A percentile compares a stretch with the other conserved stretches of the same genome.
phyloP scores from a whole-genome alignment of 257 asterid species.

The Ajuga chamaepitys region DNA sequence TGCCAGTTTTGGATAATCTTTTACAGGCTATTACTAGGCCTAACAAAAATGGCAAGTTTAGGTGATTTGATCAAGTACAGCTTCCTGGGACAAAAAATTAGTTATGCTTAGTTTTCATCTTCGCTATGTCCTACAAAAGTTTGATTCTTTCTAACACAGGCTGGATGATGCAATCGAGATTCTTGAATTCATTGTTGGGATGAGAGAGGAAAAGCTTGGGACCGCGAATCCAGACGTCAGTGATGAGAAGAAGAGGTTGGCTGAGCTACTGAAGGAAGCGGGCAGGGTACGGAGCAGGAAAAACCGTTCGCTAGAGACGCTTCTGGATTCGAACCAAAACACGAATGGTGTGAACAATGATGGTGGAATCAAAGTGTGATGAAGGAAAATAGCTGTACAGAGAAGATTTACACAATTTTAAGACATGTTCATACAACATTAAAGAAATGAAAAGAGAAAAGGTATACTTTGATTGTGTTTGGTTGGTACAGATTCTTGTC shows the following conservation, averaged over 20 bases:
- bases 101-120: slow-evolving; percentile 4
- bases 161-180: slow-evolving; percentile 81
- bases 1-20: too few relatives aligned
- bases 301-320: slow-evolving; percentile 69
- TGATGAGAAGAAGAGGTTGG: slow-evolving; percentile 86
- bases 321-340: slow-evolving; percentile 57
- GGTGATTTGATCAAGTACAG: background rate
- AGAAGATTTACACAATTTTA: slow-evolving; percentile 18
- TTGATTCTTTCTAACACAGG: slow-evolving; percentile 28
- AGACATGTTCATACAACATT: slow-evolving; percentile 25
- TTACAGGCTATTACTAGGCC: too few relatives aligned
- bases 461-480: slow-evolving; percentile 41
- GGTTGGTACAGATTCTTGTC: slow-evolving; percentile 31
- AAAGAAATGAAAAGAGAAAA: slow-evolving; percentile 18
- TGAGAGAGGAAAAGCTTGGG: slow-evolving; percentile 97
- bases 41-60: too few relatives aligned
- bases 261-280: slow-evolving; percentile 74
- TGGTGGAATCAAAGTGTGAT: slow-evolving; percentile 52
- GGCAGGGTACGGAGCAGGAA: slow-evolving; percentile 68
- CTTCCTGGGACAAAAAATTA: slow-evolving; percentile 7
- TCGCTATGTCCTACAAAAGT: background rate
- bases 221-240: slow-evolving; percentile 94
- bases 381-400: slow-evolving; percentile 37
- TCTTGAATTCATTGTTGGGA: slow-evolving; percentile 71
- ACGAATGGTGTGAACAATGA: slow-evolving; percentile 28